Conservation (phyloP, 2,329 filamentous ascomycete genomes). For the Pseudogymnoascus sp. region DNA sequence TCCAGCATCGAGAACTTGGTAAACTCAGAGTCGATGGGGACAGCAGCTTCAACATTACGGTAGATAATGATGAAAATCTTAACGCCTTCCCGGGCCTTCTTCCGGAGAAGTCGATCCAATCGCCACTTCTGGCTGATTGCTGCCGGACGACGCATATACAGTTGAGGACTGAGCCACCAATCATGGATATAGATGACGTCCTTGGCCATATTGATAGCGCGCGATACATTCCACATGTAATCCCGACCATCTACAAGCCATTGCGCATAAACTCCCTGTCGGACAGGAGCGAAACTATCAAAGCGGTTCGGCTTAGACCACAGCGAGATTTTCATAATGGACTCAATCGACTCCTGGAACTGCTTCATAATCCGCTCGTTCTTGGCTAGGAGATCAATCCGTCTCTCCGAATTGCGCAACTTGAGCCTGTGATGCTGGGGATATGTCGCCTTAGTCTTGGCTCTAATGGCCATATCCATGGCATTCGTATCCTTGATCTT, state of each 20-base stretch:
- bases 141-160: constrained; percentile 89
- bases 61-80: constrained; percentile 98
- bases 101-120: constrained; percentile 83
- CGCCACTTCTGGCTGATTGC: constrained; percentile 98
- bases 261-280: constrained; percentile 79
- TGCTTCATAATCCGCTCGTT: constrained; percentile 85
- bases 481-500: constrained; percentile 54
- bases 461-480: constrained; percentile 47
- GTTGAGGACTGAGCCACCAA: constrained; percentile 95
- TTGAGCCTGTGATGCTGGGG: constrained; percentile 74
- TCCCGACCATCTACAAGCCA: constrained; percentile 96
- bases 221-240: constrained; percentile 99
- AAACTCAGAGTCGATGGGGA: constrained; percentile 97
- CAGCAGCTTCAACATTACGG: constrained; percentile 91
- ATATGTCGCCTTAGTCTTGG: constrained; percentile 29
- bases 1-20: constrained; percentile 95
- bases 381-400: constrained; percentile 80
- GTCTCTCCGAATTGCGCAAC: constrained; percentile 84
- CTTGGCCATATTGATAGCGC: constrained; percentile 91
- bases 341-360: constrained; percentile 85
- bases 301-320: constrained; percentile 84
- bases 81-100: constrained; percentile 88
- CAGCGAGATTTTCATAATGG: constrained; percentile 72
- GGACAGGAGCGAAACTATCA: constrained; percentile 85
- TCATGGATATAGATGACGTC: constrained; percentile 99